phyloP scores from a whole-genome alignment of 257 asterid species.

The Eucommia ulmoides region DNA sequence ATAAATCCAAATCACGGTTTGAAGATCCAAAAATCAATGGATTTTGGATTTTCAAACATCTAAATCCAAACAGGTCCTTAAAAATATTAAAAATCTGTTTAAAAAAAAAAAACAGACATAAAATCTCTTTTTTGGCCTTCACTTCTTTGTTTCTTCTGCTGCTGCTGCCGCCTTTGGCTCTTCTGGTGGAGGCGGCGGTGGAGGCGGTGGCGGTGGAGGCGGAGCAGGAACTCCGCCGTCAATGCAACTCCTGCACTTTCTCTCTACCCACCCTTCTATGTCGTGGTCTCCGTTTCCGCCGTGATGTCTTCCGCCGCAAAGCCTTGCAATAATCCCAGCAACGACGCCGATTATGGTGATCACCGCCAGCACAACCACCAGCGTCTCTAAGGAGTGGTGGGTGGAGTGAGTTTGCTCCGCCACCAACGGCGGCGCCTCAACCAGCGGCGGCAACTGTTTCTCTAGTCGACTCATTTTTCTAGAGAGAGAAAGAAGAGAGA shows the following conservation, averaged over 20 bases:
- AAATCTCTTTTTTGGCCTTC: too few species aligned
- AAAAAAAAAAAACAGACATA: too few species aligned
- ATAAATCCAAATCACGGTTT: too few species aligned
- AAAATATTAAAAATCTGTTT: too few species aligned
- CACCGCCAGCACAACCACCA: conserved; percentile 71
- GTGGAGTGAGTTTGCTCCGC: conserved; percentile 32
- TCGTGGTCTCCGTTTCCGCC: conserved; percentile 70
- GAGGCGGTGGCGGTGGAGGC: conserved; percentile 12
- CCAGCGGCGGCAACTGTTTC: conserved; percentile 83
- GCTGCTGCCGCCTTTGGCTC: too few species aligned
- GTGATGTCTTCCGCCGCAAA: conserved; percentile 60
- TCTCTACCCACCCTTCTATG: conserved; percentile 79
- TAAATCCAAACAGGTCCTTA: too few species aligned
- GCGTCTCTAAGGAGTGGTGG: conserved; percentile 58
- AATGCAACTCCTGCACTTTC: conserved; percentile 66
- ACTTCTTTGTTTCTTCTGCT: too few species aligned
- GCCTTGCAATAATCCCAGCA: conserved; percentile 65
- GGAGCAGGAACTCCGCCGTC: conserved; percentile 39
- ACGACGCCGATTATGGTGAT: conserved; percentile 59
- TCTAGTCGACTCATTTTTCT: too few species aligned
- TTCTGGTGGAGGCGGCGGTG: too few species aligned
- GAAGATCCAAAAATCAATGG: too few species aligned
- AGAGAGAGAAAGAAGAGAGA: too few species aligned
- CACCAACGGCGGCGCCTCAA: conserved; percentile 35
- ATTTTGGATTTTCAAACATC: too few species aligned